Percentiles rank a stretch among this genome's conserved stretches.
Evolutionary conservation across 768 basidiomycete species (phyloP).

Genomic region (Amanita pseudoporphyria): DNA sequence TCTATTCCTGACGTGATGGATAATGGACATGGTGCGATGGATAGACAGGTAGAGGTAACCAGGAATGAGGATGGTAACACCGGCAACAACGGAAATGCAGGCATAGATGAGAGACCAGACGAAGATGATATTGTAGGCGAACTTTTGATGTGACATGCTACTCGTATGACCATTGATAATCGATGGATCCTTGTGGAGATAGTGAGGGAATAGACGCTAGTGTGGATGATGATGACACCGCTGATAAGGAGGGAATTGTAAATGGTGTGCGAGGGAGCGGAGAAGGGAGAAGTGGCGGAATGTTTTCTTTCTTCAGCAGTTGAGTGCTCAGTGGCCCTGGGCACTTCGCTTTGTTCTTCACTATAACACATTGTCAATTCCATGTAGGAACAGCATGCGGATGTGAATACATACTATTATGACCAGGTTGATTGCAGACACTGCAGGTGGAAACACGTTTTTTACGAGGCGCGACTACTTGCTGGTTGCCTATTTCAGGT

Average conservation of each 20-base stretch:
- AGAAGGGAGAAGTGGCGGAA: background rate
- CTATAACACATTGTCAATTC: background rate
- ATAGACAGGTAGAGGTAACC: background rate
- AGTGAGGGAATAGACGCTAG: background rate
- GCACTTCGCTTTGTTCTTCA: background rate
- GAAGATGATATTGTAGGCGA: background rate
- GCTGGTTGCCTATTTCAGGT: background rate
- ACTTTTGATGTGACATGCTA: background rate
- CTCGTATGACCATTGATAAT: background rate
- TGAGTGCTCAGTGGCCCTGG: background rate
- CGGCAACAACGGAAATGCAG: background rate
- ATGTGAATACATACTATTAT: background rate
- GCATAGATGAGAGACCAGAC: background rate
- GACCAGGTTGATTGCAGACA: background rate
- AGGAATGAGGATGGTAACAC: background rate
- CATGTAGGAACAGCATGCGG: background rate
- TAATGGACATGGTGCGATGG: conserved; percentile 19
- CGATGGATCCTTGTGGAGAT: background rate
- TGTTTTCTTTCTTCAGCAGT: background rate
- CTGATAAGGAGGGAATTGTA: background rate
- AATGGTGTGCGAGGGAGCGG: background rate
- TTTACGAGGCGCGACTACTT: background rate
- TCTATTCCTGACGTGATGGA: background rate
- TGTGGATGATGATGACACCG: background rate
- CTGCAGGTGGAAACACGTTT: background rate